Evolutionary conservation across 768 basidiomycete species (phyloP).

Genomic region (Suillus decipiens): DNA sequence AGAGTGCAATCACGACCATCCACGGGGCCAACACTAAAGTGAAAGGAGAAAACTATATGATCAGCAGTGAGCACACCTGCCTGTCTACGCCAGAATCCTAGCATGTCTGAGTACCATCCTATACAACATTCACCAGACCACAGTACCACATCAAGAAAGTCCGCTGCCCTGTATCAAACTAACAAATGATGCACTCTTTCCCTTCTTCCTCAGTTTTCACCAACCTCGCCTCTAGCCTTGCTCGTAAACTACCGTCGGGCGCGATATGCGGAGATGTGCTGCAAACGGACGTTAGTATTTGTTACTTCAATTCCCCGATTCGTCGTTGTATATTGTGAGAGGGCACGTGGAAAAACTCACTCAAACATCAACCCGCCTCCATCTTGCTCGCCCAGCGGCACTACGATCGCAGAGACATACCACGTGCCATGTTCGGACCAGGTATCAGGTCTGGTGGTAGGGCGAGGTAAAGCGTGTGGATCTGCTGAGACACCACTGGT

Average conservation of each 20-base stretch:
- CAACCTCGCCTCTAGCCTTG: slow-evolving; percentile 47
- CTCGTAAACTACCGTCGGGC: slow-evolving; percentile 45
- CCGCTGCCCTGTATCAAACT: slow-evolving; percentile 3
- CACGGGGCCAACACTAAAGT: background rate
- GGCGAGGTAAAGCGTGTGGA: slow-evolving; percentile 14
- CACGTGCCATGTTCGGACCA: slow-evolving; percentile 20
- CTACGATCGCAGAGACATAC: slow-evolving; percentile 35
- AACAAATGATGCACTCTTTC: slow-evolving; percentile 49
- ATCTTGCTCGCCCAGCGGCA: slow-evolving; percentile 41
- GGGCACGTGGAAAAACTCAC: slow-evolving; percentile 37
- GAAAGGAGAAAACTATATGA: background rate
- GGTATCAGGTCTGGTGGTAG: background rate
- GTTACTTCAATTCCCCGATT: background rate
- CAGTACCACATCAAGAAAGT: background rate
- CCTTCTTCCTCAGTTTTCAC: slow-evolving; percentile 31
- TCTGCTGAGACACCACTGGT: background rate
- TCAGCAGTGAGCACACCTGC: background rate
- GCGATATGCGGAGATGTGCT: slow-evolving; percentile 51
- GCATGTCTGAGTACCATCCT: background rate
- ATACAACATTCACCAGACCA: background rate
- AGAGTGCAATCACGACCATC: too few relatives aligned
- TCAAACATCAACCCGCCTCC: slow-evolving; percentile 52
- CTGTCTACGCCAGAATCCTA: background rate
- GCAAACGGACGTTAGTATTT: background rate
- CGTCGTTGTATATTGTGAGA: background rate